Conservation (phyloP, 2,329 filamentous ascomycete genomes). For the Pyricularia grisea region DNA sequence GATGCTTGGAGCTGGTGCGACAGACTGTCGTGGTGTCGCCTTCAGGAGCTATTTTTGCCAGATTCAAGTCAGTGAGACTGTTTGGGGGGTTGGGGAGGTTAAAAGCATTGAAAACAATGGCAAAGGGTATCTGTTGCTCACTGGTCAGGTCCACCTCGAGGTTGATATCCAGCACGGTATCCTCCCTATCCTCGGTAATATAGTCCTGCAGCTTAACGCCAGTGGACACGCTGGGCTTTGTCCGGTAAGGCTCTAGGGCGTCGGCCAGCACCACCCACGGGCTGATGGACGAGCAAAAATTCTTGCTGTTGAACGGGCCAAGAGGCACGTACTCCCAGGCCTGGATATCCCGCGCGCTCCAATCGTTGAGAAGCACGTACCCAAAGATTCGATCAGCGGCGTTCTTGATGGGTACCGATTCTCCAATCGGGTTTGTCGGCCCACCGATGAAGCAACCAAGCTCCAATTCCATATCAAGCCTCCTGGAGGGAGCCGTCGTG, state of each 20-base stretch:
- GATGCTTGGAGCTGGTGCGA: conserved; percentile 46
- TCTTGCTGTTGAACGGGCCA: conserved; percentile 77
- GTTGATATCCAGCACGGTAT: conserved; percentile 28
- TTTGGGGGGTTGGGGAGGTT: not conserved
- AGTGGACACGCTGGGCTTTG: conserved; percentile 20
- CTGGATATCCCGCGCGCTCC: conserved; percentile 77
- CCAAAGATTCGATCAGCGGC: conserved; percentile 70
- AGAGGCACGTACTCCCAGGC: conserved; percentile 77
- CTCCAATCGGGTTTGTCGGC: conserved; percentile 53
- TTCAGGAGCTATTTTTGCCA: conserved; percentile 26
- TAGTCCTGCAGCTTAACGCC: conserved; percentile 26
- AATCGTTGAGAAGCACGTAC: conserved; percentile 77
- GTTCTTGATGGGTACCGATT: conserved; percentile 49
- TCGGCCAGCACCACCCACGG: conserved; percentile 73
- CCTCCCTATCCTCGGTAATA: conserved; percentile 47
- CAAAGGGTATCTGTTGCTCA: not conserved
- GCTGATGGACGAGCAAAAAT: conserved; percentile 69
- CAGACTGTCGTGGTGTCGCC: conserved; percentile 48
- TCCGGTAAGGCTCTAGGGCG: conserved; percentile 53
- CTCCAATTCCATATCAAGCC: conserved; percentile 73
- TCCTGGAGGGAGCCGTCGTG: conserved; percentile 51
- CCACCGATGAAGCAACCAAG: conserved; percentile 63
- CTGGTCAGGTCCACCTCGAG: conserved; percentile 7
- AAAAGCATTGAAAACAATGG: not conserved
- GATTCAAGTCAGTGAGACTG: not conserved